phyloP scores from a whole-genome alignment of 345 rosid species.

The Pseudoturritis turrita region DNA sequence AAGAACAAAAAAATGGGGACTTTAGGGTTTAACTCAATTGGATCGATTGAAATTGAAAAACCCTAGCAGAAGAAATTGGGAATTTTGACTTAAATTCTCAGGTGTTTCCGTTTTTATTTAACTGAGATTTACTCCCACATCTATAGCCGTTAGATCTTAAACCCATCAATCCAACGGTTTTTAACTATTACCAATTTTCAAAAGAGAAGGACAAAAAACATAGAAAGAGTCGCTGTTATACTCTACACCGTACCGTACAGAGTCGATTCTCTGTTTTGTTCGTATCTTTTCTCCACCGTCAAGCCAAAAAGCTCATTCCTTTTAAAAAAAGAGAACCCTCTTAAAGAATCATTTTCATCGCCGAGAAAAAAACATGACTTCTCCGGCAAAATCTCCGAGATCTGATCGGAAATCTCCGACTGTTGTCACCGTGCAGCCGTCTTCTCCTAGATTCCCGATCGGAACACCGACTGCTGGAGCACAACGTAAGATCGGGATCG shows the following conservation, averaged over 20 bases:
- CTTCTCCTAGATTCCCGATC: slow-evolving; percentile 55
- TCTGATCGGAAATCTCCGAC: slow-evolving; percentile 32
- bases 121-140: neutral
- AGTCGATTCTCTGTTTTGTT: neutral
- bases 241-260: neutral
- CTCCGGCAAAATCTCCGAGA: slow-evolving; percentile 33
- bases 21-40: slow-evolving; percentile 62
- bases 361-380: slow-evolving; percentile 29
- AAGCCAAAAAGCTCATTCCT: neutral
- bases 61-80: neutral
- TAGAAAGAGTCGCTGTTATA: neutral
- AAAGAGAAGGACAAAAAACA: neutral
- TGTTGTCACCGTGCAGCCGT: slow-evolving; percentile 55
- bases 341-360: slow-evolving; percentile 2
- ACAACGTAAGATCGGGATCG: slow-evolving; percentile 72
- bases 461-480: slow-evolving; percentile 45
- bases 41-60: slow-evolving; percentile 30
- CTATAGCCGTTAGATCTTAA: slow-evolving; percentile 15
- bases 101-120: neutral
- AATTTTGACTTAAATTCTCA: neutral
- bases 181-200: neutral
- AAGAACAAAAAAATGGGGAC: too few species aligned
- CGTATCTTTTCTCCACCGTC: slow-evolving; percentile 16
- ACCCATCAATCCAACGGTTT: slow-evolving; percentile 6
- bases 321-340: neutral